Percentiles rank a stretch among this genome's conserved stretches.
Conservation (phyloP, 2,329 filamentous ascomycete genomes). For the Arthroderma sp. region DNA sequence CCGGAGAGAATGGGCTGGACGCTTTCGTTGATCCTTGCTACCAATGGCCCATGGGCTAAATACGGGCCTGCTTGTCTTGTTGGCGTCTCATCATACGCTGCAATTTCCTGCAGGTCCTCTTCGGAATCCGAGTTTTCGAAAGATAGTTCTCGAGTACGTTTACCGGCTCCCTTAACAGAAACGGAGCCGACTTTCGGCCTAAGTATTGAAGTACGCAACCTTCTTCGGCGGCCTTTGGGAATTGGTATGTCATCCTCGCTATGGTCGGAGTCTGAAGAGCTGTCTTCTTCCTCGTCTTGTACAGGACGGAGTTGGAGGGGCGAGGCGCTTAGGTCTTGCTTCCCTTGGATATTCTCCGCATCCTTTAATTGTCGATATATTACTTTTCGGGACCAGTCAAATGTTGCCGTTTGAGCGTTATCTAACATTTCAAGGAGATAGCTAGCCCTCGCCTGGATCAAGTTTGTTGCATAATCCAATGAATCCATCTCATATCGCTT, state of each 20-base stretch:
- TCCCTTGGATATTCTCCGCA: slow-evolving; percentile 16
- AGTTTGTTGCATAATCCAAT: slow-evolving; percentile 23
- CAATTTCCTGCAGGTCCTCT: slow-evolving; percentile 20
- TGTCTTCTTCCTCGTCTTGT: slow-evolving; percentile 14
- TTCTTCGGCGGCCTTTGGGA: slow-evolving; percentile 15
- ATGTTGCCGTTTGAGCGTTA: slow-evolving; percentile 21
- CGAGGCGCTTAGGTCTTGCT: slow-evolving; percentile 20
- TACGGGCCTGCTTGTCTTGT: slow-evolving; percentile 22
- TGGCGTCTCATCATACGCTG: slow-evolving; percentile 21
- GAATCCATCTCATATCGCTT: slow-evolving; percentile 23
- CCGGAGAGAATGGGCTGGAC: slow-evolving; percentile 20
- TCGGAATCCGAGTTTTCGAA: slow-evolving; percentile 14
- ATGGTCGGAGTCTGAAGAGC: slow-evolving; percentile 18
- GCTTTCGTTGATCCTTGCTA: slow-evolving; percentile 19
- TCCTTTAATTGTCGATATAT: slow-evolving; percentile 30
- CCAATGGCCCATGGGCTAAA: slow-evolving; percentile 21
- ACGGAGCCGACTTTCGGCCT: slow-evolving; percentile 28
- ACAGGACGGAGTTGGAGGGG: slow-evolving; percentile 20
- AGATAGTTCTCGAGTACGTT: slow-evolving; percentile 24
- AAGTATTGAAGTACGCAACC: slow-evolving; percentile 31
- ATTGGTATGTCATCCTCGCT: slow-evolving; percentile 15
- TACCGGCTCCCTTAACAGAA: slow-evolving; percentile 29
- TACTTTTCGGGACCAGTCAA: slow-evolving; percentile 29
- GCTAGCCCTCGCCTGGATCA: slow-evolving; percentile 22
- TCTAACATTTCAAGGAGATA: slow-evolving; percentile 25